phyloP scores from a whole-genome alignment of 495 filamentous ascomycete species.

The Viridothelium virens region DNA sequence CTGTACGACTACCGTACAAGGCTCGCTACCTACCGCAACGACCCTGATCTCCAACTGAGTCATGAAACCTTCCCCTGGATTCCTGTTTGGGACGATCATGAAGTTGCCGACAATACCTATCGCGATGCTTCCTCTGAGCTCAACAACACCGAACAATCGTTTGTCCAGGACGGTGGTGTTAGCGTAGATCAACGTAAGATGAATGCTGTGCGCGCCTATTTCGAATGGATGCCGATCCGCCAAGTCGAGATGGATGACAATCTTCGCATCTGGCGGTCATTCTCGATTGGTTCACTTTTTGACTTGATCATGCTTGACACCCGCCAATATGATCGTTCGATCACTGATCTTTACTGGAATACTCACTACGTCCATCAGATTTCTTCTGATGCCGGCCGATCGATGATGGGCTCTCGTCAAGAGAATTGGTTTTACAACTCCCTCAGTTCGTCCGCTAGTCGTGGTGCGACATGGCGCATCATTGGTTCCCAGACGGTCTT shows the following conservation, averaged over 20 bases:
- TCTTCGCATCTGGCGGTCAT: slow-evolving; percentile 59
- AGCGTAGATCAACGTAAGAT: slow-evolving; percentile 59
- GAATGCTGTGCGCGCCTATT: slow-evolving; percentile 63
- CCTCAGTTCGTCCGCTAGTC: slow-evolving; percentile 44
- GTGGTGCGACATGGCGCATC: slow-evolving; percentile 55
- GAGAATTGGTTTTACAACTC: slow-evolving; percentile 62
- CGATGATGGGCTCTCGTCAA: slow-evolving; percentile 57
- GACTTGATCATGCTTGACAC: slow-evolving; percentile 66
- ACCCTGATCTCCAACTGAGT: slow-evolving; percentile 50
- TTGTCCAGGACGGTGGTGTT: slow-evolving; percentile 51
- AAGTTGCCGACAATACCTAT: slow-evolving; percentile 59
- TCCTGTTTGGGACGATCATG: slow-evolving; percentile 64
- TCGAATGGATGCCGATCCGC: slow-evolving; percentile 56
- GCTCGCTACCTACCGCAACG: slow-evolving; percentile 54
- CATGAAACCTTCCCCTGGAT: slow-evolving; percentile 60
- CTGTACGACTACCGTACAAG: slow-evolving; percentile 57
- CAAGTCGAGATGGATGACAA: slow-evolving; percentile 65
- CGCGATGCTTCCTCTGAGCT: slow-evolving; percentile 46
- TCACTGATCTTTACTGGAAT: slow-evolving; percentile 48
- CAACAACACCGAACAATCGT: slow-evolving; percentile 55
- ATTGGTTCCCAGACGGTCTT: slow-evolving; percentile 62
- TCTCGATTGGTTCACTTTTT: slow-evolving; percentile 55
- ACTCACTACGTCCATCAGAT: slow-evolving; percentile 49
- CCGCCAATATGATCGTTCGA: slow-evolving; percentile 54
- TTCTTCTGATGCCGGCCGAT: slow-evolving; percentile 49